Evolutionary conservation across 163 green algal genomes (phyloP), one percentile per base, ranked within the genome.

Genomic region (Chlamydomonas reinhardtii): DNA sequence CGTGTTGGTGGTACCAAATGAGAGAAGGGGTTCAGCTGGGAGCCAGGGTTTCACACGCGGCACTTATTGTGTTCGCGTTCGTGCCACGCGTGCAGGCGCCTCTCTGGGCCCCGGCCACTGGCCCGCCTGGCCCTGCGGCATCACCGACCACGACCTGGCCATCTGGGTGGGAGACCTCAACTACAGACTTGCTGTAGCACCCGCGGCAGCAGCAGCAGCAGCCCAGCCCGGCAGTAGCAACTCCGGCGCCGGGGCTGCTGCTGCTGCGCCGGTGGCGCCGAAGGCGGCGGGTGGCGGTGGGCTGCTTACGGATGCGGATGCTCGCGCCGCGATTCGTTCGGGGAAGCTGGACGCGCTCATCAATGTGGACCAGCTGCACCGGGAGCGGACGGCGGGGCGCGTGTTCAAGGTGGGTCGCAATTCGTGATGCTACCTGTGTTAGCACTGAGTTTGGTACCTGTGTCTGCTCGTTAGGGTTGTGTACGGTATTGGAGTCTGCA

Each of bases 111-210:
- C 31, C 0, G 94, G 92, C 19, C 88, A 95, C 70, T 97, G 94
- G 93, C 91, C 70, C 15, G 2, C 90, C n/a, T 68, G 39, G 29
- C 32, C 72, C 24, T 34, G 69, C 35, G 34, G 27, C 34, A 74
- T 96, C 2, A 54, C 88, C 9, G 90, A 95, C 14, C 86, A 91
- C 37, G 78, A 94, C 48, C 89, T 94, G 69, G 88, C 91, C 39
- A 90, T 98, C 37, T 98, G 95, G 93, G 37, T 98, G 72, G 96
- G 96, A 0, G 96, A 98, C 89, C 89, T 98, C 24, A 98, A 98
- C 90, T 98, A 98, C 83, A 88, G 96, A 59, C 88, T 98, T 0
- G 84, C 65, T 32, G 84, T 29, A 11, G 25, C 25, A 29, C 62
- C 27, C 62, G 59, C 59, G 20, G 2, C 22, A 9, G 20, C 59